Percentiles rank a stretch among this genome's conserved stretches.
Evolutionary conservation across 164 flowering plant species (phyloP).

Genomic region (Berberis vulgaris): DNA sequence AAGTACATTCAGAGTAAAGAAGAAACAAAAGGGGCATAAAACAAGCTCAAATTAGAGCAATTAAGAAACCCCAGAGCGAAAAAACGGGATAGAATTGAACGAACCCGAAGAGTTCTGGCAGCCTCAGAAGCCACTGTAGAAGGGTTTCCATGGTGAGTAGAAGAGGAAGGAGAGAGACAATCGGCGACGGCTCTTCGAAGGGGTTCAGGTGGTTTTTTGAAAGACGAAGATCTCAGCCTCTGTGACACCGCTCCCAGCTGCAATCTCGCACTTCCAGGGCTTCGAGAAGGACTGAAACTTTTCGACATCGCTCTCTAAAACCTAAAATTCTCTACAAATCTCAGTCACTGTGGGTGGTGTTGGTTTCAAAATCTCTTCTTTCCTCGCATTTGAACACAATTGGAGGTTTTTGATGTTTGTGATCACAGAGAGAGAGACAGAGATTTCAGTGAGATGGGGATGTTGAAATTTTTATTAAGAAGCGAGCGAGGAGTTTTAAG

Average conservation of each 20-base stretch:
- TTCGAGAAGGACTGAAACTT: conserved; percentile 29
- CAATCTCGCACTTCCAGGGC: conserved; percentile 33
- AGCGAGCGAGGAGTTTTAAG: neutral
- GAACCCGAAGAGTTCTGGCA: conserved; percentile 76
- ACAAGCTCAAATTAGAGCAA: neutral
- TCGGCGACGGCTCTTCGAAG: conserved; percentile 89
- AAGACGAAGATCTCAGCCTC: conserved; percentile 66
- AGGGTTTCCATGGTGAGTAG: conserved; percentile 37
- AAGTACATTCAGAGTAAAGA: too few relatives aligned
- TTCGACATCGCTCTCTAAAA: conserved; percentile 26
- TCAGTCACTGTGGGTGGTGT: neutral
- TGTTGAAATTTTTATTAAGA: neutral
- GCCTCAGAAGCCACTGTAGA: conserved; percentile 59
- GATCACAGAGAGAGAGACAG: neutral
- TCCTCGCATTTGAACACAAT: conserved; percentile 4
- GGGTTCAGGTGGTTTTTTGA: conserved; percentile 89
- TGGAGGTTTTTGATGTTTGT: neutral
- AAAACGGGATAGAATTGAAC: conserved; percentile 15
- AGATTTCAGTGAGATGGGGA: conserved; percentile 7
- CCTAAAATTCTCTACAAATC: neutral
- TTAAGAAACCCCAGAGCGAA: conserved; percentile 4
- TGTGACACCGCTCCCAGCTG: conserved; percentile 35
- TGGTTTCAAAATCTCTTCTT: neutral
- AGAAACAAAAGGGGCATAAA: neutral
- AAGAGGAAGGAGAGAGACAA: conserved; percentile 62